These are phyloP conservation scores for Cryphonectria parasitica DNA, from an alignment of 2,329 filamentous ascomycete species.

Conservation along the genomic window DNA sequence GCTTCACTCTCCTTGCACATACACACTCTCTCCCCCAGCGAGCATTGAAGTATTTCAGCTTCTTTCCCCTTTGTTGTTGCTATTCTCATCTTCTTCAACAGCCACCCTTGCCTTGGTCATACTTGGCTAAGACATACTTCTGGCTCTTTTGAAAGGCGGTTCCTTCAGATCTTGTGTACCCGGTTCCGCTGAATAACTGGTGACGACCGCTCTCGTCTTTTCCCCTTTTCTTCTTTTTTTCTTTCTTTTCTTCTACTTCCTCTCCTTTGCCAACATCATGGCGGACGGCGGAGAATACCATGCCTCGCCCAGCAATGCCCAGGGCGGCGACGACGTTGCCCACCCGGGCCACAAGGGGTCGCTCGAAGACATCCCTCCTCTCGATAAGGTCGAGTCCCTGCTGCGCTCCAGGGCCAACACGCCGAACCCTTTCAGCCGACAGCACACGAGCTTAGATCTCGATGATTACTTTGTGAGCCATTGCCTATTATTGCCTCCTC, in stretches of 20 bases:
- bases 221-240: background rate
- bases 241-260: background rate
- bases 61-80: background rate
- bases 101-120: slow-evolving; percentile 6
- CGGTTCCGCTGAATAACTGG: too few species aligned
- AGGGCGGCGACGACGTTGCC: slow-evolving; percentile 7
- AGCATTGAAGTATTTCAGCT: slow-evolving; percentile 7
- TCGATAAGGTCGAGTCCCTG: slow-evolving; percentile 34
- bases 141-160: background rate
- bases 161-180: background rate
- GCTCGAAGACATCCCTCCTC: slow-evolving; percentile 24
- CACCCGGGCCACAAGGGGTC: slow-evolving; percentile 17
- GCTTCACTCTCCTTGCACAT: background rate
- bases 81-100: background rate
- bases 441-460: slow-evolving; percentile 43
- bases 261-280: slow-evolving; percentile 14
- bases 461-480: slow-evolving; percentile 51
- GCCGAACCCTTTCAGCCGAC: slow-evolving; percentile 38
- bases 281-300: slow-evolving; percentile 29
- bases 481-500: too few species aligned
- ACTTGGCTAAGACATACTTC: background rate
- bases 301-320: slow-evolving; percentile 6
- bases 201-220: background rate
- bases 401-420: slow-evolving; percentile 35
- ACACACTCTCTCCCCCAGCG: background rate